Evolutionary conservation across 371 early-diverging fungal genomes (phyloP), one percentile per base, ranked within the genome.

Genomic region (Lichtheimia hyalospora): DNA sequence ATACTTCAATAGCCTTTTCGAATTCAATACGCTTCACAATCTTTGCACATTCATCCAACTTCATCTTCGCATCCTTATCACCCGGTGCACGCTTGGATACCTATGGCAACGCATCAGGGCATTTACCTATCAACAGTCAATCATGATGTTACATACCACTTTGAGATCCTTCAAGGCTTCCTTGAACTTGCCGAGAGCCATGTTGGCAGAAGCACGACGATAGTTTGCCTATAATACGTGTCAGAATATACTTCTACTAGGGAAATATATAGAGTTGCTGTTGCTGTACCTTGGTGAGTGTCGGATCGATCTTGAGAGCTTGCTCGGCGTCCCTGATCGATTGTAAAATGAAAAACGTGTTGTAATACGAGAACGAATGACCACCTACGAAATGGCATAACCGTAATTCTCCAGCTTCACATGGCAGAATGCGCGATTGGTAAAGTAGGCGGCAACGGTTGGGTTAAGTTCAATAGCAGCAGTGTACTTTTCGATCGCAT

Each of bases 391-490:
- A 64, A 94, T 90, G 43, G 96, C 96, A 54, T 90, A 89, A 6
- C 95, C 96, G 74, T 94, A 97, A 52, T 89, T 86, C 74, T 98
- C 98, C 14, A 89, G 71, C 53, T 89, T 85, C 18, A 94, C 83
- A 73, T 96, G 88, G 44, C 94, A 94, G 62, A 96, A 90, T 3
- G 96, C 94, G 25, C 99, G 85, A 72, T 98, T 98, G 27, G 95
- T 84, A 63, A 92, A 96, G 73, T 89, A 95, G 18, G 90, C 89
- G 5, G 95, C 87, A 0, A 91, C 90, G 16, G 82, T 82, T 15
- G 95, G 91, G 69, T 96, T 89, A 21, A 87, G 65, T 43, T 88
- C 79, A 53, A 96, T 93, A 10, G 95, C 95, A 61, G 85, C 83
- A 8, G 89, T 86, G 71, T 96, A 96, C 63, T 87, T 84, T 49